Evolutionary conservation across 2,329 filamentous ascomycete species (phyloP).

Genomic region (Curvularia spicifera): DNA sequence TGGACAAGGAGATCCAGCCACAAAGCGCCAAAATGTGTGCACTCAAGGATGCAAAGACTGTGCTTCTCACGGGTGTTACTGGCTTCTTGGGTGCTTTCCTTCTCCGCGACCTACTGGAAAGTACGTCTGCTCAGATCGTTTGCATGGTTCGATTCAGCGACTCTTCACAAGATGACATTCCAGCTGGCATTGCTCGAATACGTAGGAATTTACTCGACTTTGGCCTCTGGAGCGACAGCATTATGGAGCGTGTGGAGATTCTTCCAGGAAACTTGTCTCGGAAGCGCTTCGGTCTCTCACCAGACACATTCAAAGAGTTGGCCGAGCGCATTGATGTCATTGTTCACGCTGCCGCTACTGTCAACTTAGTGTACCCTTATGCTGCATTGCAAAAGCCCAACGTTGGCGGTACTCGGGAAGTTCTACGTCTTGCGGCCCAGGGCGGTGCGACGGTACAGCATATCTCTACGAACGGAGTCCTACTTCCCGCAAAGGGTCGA

Average conservation of each 20-base stretch:
- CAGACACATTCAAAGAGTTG: constrained; percentile 69
- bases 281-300: constrained; percentile 70
- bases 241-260: constrained; percentile 79
- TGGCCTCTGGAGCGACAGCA: constrained; percentile 76
- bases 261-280: constrained; percentile 75
- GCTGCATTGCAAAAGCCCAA: constrained; percentile 76
- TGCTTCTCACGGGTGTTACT: constrained; percentile 76
- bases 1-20: constrained; percentile 73
- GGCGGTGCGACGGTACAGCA: constrained; percentile 77
- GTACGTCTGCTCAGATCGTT: constrained; percentile 71
- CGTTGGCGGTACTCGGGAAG: constrained; percentile 77
- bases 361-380: constrained; percentile 78
- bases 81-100: constrained; percentile 79
- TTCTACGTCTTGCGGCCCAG: constrained; percentile 72
- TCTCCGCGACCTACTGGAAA: constrained; percentile 70
- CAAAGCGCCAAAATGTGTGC: constrained; percentile 60
- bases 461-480: constrained; percentile 79
- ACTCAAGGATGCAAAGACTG: constrained; percentile 69
- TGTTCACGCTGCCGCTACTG: constrained; percentile 77
- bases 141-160: constrained; percentile 77
- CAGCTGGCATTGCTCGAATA: constrained; percentile 73
- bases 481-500: constrained; percentile 66
- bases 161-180: constrained; percentile 67
- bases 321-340: constrained; percentile 73
- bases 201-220: constrained; percentile 79